Conservation (phyloP, 352 stramenopile genomes). For the Aphanomyces astaci region DNA sequence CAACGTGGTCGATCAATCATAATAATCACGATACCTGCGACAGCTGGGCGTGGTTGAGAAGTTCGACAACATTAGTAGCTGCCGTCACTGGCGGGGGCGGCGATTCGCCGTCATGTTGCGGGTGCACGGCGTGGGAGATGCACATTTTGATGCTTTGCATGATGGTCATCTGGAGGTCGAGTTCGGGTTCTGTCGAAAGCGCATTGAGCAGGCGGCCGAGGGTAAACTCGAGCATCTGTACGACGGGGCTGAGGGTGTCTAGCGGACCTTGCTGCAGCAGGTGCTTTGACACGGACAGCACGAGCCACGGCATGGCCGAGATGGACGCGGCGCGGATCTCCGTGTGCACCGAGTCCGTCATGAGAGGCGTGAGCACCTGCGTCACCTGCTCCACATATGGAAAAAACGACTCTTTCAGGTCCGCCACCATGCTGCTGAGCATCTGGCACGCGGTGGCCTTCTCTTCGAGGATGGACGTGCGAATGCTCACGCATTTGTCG, state of each 20-base stretch:
- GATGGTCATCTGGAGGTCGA: conserved; percentile 78
- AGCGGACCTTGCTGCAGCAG: neutral
- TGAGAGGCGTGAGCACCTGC: conserved; percentile 63
- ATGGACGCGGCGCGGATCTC: conserved; percentile 77
- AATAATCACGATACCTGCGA: neutral
- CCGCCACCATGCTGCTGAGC: conserved; percentile 59
- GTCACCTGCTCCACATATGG: conserved; percentile 81
- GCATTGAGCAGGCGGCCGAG: conserved; percentile 67
- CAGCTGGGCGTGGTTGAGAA: conserved; percentile 68
- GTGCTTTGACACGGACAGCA: conserved; percentile 36
- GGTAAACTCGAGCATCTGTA: conserved; percentile 81
- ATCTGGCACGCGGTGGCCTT: conserved; percentile 79
- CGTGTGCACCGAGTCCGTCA: conserved; percentile 79
- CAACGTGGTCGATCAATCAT: no score
- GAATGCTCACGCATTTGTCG: conserved; percentile 73
- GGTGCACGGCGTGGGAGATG: conserved; percentile 36
- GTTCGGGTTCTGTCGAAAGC: conserved; percentile 68
- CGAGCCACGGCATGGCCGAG: conserved; percentile 66
- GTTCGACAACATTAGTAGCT: conserved; percentile 33
- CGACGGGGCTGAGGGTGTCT: conserved; percentile 38
- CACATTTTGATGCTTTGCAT: conserved; percentile 82
- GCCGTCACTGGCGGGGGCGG: no score
- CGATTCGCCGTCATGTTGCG: neutral
- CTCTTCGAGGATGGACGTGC: conserved; percentile 72
- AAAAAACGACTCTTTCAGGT: conserved; percentile 80